Base-by-base conservation (phyloP, 371 early-diverging fungal genomes). In the Syncephalastrum racemosum region DNA sequence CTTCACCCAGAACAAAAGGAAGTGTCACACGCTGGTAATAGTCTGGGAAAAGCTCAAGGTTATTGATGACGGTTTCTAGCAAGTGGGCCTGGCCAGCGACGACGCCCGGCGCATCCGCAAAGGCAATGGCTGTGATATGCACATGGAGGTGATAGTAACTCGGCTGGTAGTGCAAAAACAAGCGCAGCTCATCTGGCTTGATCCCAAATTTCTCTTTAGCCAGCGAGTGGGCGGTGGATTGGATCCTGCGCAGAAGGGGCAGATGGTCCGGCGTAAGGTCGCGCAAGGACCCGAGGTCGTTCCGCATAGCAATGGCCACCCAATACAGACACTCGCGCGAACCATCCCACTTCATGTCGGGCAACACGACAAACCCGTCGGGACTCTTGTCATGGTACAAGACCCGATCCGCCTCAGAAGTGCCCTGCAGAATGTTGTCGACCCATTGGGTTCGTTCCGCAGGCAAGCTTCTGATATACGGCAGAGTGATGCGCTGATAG, bases 81-180 rank as follows among this genome's bases (percentile, higher is more conserved):
- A 91, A 65, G 55, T 90, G 90, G 0, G 92, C 89, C 50, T 90
- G 87, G 13, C 89, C 92, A 14, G 80, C 82, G 2, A 73, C 60
- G 42, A 87, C 82, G 12, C 89, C 88, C 3, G 84, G 79, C 0
- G 80, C 79, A 46, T 76, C 79, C 8, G 67, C 71, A 46, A 85
- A 77, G 1, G 81, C 59, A 4, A 88, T 70, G 63, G 89, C 85
- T 6, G 89, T 88, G 13, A 92, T 77, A 62, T 94, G 92, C 15
- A 94, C 77, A 65, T 94, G 94, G 41, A 91, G 85, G 54, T 90
- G 90, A 55, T 90, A 94, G 64, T 94, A 94, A 4, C 88, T 86
- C 1, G 94, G 94, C 54, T 87, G 91, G 66, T 94, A 93, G 67
- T 94, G 94, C 8, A 93, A 66, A 67, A 87, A 93, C 22, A 92